Conservation (phyloP, 176 grass and related monocot genomes). For the Oryza rufipogon region DNA sequence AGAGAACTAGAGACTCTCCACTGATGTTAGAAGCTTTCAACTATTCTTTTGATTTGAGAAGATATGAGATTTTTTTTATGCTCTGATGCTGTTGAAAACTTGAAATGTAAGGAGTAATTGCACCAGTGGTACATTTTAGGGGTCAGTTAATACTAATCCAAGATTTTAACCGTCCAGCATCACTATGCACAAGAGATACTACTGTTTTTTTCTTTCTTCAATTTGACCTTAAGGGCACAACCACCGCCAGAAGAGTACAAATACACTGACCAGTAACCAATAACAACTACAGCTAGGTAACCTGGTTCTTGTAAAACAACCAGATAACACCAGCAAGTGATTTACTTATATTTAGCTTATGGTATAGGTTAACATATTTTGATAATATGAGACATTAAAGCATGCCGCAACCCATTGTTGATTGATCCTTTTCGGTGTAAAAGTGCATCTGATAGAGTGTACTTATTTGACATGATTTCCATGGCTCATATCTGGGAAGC, state of each 20-base stretch:
- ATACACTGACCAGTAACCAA: not conserved
- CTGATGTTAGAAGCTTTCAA: not conserved
- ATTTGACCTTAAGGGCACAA: not conserved
- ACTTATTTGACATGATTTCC: not conserved
- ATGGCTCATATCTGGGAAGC: not conserved
- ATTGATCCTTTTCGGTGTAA: not conserved
- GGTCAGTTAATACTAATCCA: not conserved
- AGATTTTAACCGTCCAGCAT: no score
- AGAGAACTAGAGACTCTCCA: not conserved
- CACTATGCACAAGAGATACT: not conserved
- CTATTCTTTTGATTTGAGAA: not conserved
- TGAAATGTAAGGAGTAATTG: not conserved
- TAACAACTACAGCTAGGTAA: not conserved
- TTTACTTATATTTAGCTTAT: not conserved
- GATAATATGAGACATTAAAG: not conserved
- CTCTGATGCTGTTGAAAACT: not conserved
- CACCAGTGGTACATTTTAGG: not conserved
- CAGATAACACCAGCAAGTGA: not conserved
- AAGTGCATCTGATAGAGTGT: not conserved
- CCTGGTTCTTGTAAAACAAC: not conserved
- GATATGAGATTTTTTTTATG: not conserved
- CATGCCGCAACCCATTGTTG: not conserved
- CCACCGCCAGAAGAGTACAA: not conserved
- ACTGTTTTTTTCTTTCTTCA: not conserved
- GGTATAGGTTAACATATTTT: slow-evolving; percentile 1